Percentiles rank a stretch among this genome's conserved stretches.
These are phyloP conservation scores for Knufia petricola DNA, from an alignment of 2,329 filamentous ascomycete species.

Conservation along the genomic window DNA sequence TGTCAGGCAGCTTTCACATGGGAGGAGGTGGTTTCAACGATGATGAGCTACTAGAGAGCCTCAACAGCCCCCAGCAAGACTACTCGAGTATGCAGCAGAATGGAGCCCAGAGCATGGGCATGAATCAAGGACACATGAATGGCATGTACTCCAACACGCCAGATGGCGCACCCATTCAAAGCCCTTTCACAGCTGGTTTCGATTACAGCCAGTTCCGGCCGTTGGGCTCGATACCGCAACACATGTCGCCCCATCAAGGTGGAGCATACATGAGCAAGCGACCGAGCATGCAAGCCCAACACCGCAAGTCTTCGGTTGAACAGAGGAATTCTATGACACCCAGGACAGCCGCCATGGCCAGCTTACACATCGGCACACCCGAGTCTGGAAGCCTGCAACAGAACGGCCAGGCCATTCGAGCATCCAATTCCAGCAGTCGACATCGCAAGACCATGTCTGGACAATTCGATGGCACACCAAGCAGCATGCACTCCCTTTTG, in stretches of 20 bases:
- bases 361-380: constrained; percentile 60
- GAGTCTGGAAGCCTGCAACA: constrained; percentile 61
- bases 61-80: constrained; percentile 31
- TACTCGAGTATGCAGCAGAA: constrained; percentile 28
- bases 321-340: constrained; percentile 73
- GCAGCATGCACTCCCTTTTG: constrained; percentile 73
- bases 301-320: constrained; percentile 60
- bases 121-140: constrained; percentile 58
- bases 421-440: constrained; percentile 47
- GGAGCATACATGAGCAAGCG: constrained; percentile 49
- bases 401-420: constrained; percentile 63
- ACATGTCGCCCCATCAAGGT: constrained; percentile 28
- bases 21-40: constrained; percentile 74
- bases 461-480: constrained; percentile 82
- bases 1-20: constrained; percentile 63
- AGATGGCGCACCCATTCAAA: constrained; percentile 84
- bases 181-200: constrained; percentile 70
- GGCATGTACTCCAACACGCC: constrained; percentile 81
- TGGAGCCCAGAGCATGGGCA: constrained; percentile 41
- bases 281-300: constrained; percentile 54
- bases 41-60: constrained; percentile 64
- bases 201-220: constrained; percentile 67
- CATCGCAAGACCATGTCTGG: constrained; percentile 79
- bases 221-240: constrained; percentile 34
- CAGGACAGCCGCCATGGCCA: constrained; percentile 68